phyloP scores from a whole-genome alignment of 768 basidiomycete genomes.

The Psilocybe azurescens region DNA sequence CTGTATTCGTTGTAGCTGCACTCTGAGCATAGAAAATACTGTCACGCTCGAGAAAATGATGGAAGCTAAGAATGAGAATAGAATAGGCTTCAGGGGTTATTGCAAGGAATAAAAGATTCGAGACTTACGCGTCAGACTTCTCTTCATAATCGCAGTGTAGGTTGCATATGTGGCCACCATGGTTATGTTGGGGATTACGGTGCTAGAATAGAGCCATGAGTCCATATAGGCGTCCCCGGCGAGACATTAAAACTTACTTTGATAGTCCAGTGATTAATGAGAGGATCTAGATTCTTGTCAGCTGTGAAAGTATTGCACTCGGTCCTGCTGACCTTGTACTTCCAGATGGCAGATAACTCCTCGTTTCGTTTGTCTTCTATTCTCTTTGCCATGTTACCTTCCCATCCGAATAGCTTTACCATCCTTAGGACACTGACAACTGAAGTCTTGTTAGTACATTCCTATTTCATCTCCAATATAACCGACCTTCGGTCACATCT shows the following conservation, averaged over 20 bases:
- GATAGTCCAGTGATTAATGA: not conserved
- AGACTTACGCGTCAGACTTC: slow-evolving; percentile 35
- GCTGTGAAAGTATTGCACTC: not conserved
- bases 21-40: slow-evolving; percentile 66
- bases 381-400: slow-evolving; percentile 56
- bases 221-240: not conserved
- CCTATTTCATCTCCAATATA: not conserved
- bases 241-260: not conserved
- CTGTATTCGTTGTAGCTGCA: slow-evolving; percentile 47
- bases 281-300: not conserved
- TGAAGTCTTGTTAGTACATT: slow-evolving; percentile 25
- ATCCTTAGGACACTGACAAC: slow-evolving; percentile 62
- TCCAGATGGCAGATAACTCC: slow-evolving; percentile 60
- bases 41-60: slow-evolving; percentile 58
- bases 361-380: slow-evolving; percentile 62
- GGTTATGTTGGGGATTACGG: slow-evolving; percentile 60
- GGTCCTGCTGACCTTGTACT: slow-evolving; percentile 42
- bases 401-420: slow-evolving; percentile 75
- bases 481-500: slow-evolving; percentile 59
- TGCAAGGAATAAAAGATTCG: not conserved
- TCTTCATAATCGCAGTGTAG: slow-evolving; percentile 50
- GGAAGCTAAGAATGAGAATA: slow-evolving; percentile 32
- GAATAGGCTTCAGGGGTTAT: not conserved
- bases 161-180: slow-evolving; percentile 71
- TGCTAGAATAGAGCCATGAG: slow-evolving; percentile 37